Conservation (phyloP, 1,284 basidiomycete genomes). For the Apiotrichum veenhuisii region DNA sequence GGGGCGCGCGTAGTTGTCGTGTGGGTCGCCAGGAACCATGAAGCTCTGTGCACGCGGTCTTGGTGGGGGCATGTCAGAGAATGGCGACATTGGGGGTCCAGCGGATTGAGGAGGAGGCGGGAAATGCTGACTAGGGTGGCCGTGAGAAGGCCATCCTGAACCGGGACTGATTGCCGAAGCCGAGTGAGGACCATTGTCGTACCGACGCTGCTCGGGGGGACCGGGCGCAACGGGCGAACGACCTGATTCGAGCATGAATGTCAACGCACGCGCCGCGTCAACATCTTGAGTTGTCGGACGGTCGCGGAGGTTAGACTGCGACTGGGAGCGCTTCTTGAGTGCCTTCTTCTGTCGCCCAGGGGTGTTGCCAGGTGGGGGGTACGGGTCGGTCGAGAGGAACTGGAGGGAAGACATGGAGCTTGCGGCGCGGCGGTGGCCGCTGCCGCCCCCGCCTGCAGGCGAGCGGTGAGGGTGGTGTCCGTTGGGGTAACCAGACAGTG, state of each 20-base stretch:
- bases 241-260: slow-evolving; percentile 38
- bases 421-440: slow-evolving; percentile 14
- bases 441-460: neutral
- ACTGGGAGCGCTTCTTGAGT: slow-evolving; percentile 40
- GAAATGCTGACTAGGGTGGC: slow-evolving; percentile 1
- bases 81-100: slow-evolving; percentile 7
- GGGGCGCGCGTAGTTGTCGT: neutral
- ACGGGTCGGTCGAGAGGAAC: slow-evolving; percentile 19
- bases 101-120: slow-evolving; percentile 7
- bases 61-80: slow-evolving; percentile 15
- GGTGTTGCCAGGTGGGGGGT: slow-evolving; percentile 14
- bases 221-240: slow-evolving; percentile 8
- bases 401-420: slow-evolving; percentile 12
- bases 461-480: neutral
- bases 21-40: slow-evolving; percentile 8
- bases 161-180: neutral
- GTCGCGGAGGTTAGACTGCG: slow-evolving; percentile 33
- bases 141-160: neutral
- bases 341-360: slow-evolving; percentile 15
- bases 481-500: slow-evolving; percentile 2
- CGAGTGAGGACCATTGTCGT: neutral
- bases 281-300: slow-evolving; percentile 41
- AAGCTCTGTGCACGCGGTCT: slow-evolving; percentile 18
- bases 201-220: neutral
- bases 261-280: slow-evolving; percentile 44